Evolutionary conservation across 2,329 filamentous ascomycete genomes (phyloP).

Genomic region (Cladosporium sp.): DNA sequence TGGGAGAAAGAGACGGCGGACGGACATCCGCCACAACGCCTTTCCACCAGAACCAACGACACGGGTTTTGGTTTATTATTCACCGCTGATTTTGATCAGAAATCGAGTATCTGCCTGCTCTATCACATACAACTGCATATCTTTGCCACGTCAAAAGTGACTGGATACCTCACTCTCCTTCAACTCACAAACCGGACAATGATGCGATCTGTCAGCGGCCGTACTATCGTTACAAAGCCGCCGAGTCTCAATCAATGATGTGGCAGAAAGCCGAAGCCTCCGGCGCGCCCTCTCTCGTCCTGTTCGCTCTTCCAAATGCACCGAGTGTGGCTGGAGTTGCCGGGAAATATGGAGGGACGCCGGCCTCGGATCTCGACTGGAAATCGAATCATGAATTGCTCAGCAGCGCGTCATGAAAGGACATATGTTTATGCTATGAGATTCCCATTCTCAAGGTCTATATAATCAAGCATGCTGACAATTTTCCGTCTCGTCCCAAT

Average conservation of each 20-base stretch:
- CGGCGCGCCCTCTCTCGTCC: background rate
- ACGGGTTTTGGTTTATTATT: no score
- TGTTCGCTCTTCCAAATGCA: constrained; percentile 6
- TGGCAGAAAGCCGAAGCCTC: constrained; percentile 11
- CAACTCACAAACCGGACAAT: no score
- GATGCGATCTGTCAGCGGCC: constrained; percentile 9
- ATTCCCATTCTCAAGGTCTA: background rate
- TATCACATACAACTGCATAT: no score
- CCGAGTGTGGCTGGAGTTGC: constrained; percentile 4
- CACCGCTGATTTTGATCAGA: no score
- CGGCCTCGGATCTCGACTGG: constrained; percentile 3
- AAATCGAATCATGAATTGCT: no score
- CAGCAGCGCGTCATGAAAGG: no score
- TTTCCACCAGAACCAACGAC: no score
- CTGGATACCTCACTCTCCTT: no score
- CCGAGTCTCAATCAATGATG: constrained; percentile 10
- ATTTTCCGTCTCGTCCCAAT: background rate
- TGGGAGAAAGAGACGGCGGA: no score
- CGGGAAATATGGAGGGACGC: constrained; percentile 9
- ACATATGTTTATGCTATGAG: background rate
- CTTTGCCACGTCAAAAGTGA: no score
- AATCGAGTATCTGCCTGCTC: no score
- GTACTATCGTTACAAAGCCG: constrained; percentile 11
- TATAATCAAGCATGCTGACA: background rate
- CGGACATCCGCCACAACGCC: no score